A percentile compares a stretch with the other conserved stretches of the same genome.
Conservation (phyloP, 495 filamentous ascomycete genomes). For the Aspergillus coremiiformis region DNA sequence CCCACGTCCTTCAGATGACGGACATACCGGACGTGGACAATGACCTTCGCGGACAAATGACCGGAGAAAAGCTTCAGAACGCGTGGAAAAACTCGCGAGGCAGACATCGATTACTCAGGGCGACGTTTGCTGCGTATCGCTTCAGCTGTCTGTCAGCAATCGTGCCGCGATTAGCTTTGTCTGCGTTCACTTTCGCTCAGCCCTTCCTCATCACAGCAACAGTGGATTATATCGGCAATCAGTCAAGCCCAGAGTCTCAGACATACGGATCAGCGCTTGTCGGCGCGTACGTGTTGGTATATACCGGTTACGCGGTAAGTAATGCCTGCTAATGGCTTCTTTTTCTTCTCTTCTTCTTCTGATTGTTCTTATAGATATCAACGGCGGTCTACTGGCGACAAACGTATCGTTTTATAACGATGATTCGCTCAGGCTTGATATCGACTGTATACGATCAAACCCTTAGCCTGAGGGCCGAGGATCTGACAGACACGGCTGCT, state of each 20-base stretch:
- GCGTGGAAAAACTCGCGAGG: background rate
- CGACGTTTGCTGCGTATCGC: background rate
- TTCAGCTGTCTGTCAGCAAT: background rate
- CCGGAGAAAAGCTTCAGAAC: background rate
- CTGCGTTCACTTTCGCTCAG: background rate
- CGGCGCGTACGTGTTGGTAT: background rate
- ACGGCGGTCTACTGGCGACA: background rate
- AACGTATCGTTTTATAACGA: background rate
- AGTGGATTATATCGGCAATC: background rate
- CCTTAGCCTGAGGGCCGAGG: background rate
- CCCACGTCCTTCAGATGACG: constrained; percentile 16
- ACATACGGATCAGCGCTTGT: background rate
- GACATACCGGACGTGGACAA: constrained; percentile 19
- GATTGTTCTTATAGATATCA: background rate
- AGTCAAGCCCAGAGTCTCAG: background rate
- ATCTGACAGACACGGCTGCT: constrained; percentile 14
- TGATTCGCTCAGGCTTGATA: background rate
- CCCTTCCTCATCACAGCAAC: background rate
- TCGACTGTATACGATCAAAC: background rate
- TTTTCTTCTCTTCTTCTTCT: background rate
- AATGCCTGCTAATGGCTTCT: background rate
- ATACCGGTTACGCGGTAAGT: background rate
- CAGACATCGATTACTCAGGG: background rate
- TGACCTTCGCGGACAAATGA: background rate
- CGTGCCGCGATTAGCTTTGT: background rate